Evolutionary conservation across 495 filamentous ascomycete species (phyloP), one percentile per base, ranked within the genome.

Genomic region (Saxophila tyrrhenica): DNA sequence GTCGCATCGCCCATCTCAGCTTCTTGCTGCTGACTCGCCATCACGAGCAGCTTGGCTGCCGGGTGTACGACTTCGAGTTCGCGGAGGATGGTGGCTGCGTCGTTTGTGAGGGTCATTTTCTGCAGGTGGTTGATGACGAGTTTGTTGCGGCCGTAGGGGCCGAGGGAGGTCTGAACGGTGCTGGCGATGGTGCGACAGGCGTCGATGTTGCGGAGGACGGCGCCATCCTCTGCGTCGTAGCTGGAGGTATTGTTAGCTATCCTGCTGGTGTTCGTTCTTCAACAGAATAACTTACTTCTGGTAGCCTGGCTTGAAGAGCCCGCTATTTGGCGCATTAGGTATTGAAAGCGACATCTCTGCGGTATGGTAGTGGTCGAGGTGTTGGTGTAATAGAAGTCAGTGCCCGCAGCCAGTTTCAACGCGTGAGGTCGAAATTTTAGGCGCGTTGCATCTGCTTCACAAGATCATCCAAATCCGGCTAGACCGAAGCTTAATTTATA

Each of bases 91-190:
- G 92, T 95, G 58, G 94, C 94, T 39, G 94, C 94, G 67, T 99
- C 94, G 44, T 89, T 95, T 55, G 94, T 99, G 55, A 99, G 78
- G 58, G 95, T 91, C 92, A 97, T 95, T 78, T 99, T 99, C 73
- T 95, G 89, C 55, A 99, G 78, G 74, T 99, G 94, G 73, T 97
- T 99, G 77, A 99, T 96, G 74, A 99, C 87, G 70, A 99, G 95
- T 76, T 99, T 99, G 77, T 97, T 99, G 70, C 94, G 87, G 65
- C 94, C 94, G 69, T 92, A 96, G 50, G 94, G 94, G 48, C 94
- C 92, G 38, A 99, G 78, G 46, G 91, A 97, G 48, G 94, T 96
- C 74, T 94, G 87, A 25, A 99, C 94, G 46, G 94, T 99, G 58
- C 83, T 82, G 15, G 94, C 82, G 70, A 99, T 97, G 43, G 94